Evolutionary conservation across 352 stramenopile species (phyloP), one percentile per base, ranked within the genome.

Genomic region (Pythium monospermum): DNA sequence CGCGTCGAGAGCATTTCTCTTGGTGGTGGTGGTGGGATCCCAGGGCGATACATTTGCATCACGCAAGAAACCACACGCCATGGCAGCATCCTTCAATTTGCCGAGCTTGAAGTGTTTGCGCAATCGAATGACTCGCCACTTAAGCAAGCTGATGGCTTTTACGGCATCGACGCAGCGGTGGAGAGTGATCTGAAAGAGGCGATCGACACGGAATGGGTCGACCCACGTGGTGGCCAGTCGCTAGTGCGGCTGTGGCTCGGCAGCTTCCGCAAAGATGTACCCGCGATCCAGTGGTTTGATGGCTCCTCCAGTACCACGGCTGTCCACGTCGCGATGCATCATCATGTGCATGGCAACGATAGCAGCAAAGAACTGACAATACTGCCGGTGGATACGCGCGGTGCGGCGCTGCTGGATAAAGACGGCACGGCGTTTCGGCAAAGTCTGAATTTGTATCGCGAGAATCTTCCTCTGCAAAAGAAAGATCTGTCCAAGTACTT

Each of bases 181-280:
- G 60, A 76, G 21, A 61, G 55, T 11, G 76, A 86, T 40, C 45
- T 83, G 5, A 41, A 54, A 1, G 60, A 81, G 30, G 75, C 69
- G 45, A 48, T 90, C 16, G 81, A 90, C 37, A 75, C 47, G 19
- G 73, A 76, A 21, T 91, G 81, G 81, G 57, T 91, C 0, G 67
- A 83, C 13, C 77, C 77, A 3, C 60, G 49, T 1, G 50, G 48
- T 3, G 39, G 63, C 18, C 44, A 40, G 1, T 53, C 66, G 3
- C 54, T 83, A 21, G 42, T 88, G 21, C 75, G 74, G 8, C 47
- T 91, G n/a, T 85, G 76, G 73, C 59, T 89, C 25, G 81, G 81
- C 23, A 88, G 74, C 47, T 89, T 85, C 47, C 57, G 72, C 12
- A 58, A 69, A 13, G 69, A 68, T 15, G 65, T 65, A 3, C 76